Percentiles rank a stretch among this genome's conserved stretches.
These are phyloP conservation scores for Pittosporum tobira DNA, from an alignment of 129 eudicot species.

Conservation along the genomic window DNA sequence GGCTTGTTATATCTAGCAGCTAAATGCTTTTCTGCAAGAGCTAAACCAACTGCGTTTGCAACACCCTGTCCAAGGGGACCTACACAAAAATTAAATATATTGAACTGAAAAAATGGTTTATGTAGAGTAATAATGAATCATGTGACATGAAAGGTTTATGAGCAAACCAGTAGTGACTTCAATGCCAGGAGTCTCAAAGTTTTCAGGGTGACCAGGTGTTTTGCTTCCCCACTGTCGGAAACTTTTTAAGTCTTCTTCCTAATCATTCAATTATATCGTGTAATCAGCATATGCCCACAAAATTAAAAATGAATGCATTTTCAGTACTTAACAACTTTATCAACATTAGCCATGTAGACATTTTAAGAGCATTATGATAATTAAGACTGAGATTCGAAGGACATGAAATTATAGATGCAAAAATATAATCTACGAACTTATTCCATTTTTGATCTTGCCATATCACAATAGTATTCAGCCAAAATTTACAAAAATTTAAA, in stretches of 20 bases:
- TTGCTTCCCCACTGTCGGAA: constrained; percentile 64
- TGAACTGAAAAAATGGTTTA: too few relatives aligned
- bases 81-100: constrained; percentile 11
- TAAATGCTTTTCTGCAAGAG: constrained; percentile 55
- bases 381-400: not conserved
- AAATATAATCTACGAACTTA: not conserved
- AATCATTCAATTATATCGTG: not conserved
- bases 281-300: not conserved
- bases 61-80: constrained; percentile 73
- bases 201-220: constrained; percentile 71
- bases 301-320: not conserved
- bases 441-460: not conserved
- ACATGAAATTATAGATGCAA: too few relatives aligned
- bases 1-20: constrained; percentile 57
- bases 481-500: not conserved
- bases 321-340: not conserved
- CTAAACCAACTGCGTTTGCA: constrained; percentile 62
- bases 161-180: constrained; percentile 60
- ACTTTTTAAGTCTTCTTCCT: constrained; percentile 56
- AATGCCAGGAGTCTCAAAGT: constrained; percentile 59
- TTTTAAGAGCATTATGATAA: not conserved
- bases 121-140: not conserved
- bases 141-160: not conserved
- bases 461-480: not conserved
- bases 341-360: not conserved